These are phyloP conservation scores for Auricularia heimuer DNA, from an alignment of 768 basidiomycete species.

Conservation along the genomic window DNA sequence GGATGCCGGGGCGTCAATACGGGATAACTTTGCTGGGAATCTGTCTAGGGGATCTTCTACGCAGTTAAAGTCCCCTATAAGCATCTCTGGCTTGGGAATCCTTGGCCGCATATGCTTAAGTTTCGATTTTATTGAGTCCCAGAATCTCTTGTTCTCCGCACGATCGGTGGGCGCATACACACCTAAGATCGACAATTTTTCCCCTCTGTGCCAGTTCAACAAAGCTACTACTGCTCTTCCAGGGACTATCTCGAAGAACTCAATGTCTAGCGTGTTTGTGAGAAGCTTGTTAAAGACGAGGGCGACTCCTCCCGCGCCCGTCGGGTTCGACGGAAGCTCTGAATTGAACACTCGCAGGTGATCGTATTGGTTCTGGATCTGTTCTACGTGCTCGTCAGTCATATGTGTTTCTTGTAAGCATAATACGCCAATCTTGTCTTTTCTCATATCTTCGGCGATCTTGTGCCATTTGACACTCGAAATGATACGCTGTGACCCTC, in stretches of 20 bases:
- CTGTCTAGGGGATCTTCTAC: constrained; percentile 15
- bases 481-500: too few relatives aligned
- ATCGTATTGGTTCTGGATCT: too few relatives aligned
- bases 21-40: constrained; percentile 5
- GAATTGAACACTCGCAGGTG: too few relatives aligned
- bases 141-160: not conserved
- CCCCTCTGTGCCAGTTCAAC: not conserved
- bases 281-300: not conserved
- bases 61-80: constrained; percentile 15
- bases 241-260: not conserved
- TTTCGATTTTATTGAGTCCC: not conserved
- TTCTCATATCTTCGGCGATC: too few relatives aligned
- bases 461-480: too few relatives aligned
- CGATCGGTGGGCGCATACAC: not conserved
- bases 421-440: too few relatives aligned
- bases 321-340: too few relatives aligned
- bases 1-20: not conserved
- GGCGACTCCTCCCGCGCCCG: not conserved
- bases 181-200: not conserved
- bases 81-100: constrained; percentile 6
- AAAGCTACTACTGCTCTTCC: not conserved
- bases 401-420: too few relatives aligned
- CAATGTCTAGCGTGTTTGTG: not conserved
- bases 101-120: not conserved
- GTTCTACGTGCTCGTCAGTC: too few relatives aligned